phyloP scores from a whole-genome alignment of 2,329 filamentous ascomycete species.

The Fusarium dimerum region DNA sequence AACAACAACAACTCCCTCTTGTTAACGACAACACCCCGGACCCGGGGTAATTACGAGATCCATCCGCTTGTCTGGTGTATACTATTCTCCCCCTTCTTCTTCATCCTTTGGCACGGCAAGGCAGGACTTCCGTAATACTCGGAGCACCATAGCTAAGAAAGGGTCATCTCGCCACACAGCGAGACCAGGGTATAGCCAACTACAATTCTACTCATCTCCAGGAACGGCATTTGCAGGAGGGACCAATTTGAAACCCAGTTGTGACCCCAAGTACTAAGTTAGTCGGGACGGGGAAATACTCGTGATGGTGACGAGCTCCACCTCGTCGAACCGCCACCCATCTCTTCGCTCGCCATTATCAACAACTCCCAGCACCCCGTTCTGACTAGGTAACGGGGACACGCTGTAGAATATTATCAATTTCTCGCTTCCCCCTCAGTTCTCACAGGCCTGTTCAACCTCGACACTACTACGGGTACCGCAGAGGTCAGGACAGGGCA shows the following conservation, averaged over 20 bases:
- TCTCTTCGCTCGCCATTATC: neutral
- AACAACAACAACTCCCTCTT: neutral
- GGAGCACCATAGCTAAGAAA: too few relatives aligned
- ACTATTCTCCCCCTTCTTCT: neutral
- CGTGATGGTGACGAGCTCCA: neutral
- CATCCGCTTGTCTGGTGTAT: neutral
- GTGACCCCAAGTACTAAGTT: neutral
- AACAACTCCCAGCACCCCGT: neutral
- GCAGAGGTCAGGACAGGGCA: neutral
- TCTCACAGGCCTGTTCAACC: neutral
- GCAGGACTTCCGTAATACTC: too few relatives aligned
- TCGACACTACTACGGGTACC: neutral
- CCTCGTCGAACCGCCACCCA: neutral
- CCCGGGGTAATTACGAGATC: neutral
- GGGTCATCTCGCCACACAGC: neutral
- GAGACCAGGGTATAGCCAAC: neutral
- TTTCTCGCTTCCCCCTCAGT: neutral
- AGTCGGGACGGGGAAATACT: neutral
- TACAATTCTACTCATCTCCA: too few relatives aligned
- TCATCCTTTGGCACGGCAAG: neutral
- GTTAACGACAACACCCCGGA: neutral
- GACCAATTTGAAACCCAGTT: neutral
- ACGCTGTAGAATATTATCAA: neutral
- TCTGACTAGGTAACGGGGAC: too few relatives aligned
- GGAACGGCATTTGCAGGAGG: too few relatives aligned